Percentiles rank a stretch among this genome's conserved stretches.
Conservation (phyloP, 176 grass and related monocot species). For the Otatea glauca region DNA sequence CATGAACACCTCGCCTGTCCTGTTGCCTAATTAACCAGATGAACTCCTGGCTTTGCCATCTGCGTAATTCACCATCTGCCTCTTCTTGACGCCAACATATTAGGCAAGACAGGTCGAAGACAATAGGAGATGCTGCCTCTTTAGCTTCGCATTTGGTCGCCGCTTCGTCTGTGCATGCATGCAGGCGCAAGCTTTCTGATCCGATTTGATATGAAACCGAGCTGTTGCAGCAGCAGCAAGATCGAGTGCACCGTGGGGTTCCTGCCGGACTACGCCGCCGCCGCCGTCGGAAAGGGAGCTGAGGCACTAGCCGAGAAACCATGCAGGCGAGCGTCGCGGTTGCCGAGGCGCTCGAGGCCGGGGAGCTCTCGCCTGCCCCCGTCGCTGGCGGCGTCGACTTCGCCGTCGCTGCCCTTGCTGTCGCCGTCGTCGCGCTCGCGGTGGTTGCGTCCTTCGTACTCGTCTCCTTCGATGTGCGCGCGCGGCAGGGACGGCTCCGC, state of each 20-base stretch:
- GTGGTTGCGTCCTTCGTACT: conserved; percentile 31
- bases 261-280: not conserved
- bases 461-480: conserved; percentile 28
- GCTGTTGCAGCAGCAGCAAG: conserved; percentile 7
- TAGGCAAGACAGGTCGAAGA: not conserved
- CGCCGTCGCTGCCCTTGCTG: not conserved
- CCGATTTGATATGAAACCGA: conserved; percentile 24
- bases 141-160: not conserved
- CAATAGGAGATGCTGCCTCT: not conserved
- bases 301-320: not conserved
- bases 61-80: not conserved
- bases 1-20: not conserved
- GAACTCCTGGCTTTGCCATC: conserved; percentile 35
- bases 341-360: conserved; percentile 13
- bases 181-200: not conserved
- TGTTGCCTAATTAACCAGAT: conserved; percentile 8
- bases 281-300: not conserved
- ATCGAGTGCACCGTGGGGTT: conserved; percentile 2
- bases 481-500: conserved; percentile 13
- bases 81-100: not conserved
- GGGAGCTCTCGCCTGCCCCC: not conserved
- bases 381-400: not conserved
- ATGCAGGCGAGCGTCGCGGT: conserved; percentile 43
- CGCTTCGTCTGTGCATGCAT: not conserved
- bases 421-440: conserved; percentile 28